Evolutionary conservation across 176 grass and related monocot species (phyloP).

Genomic region (Triticum dicoccoides): DNA sequence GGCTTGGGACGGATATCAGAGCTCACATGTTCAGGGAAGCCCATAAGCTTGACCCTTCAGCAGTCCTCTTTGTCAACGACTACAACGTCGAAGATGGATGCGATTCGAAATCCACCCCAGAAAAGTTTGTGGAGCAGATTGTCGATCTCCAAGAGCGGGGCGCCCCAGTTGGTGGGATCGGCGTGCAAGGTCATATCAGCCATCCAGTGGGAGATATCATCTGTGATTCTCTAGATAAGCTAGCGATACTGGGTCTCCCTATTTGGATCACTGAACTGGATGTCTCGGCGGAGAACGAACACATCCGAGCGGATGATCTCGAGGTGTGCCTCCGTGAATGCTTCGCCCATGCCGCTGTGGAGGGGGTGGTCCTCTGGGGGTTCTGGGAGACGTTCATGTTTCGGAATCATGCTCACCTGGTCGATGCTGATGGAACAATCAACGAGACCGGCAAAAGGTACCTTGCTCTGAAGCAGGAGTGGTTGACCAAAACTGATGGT

Average conservation of each 20-base stretch:
- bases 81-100: conserved; percentile 97
- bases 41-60: conserved; percentile 80
- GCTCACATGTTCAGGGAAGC: conserved; percentile 94
- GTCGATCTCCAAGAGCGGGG: conserved; percentile 81
- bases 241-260: conserved; percentile 75
- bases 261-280: conserved; percentile 96
- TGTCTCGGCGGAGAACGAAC: conserved; percentile 73
- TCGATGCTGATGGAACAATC: conserved; percentile 70
- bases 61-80: conserved; percentile 91
- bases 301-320: conserved; percentile 86
- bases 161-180: conserved; percentile 86
- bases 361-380: conserved; percentile 83
- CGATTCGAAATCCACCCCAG: conserved; percentile 80
- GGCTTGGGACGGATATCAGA: conserved; percentile 83
- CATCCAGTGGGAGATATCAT: conserved; percentile 95
- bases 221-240: conserved; percentile 82
- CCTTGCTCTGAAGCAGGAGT: conserved; percentile 87
- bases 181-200: conserved; percentile 85
- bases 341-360: conserved; percentile 76
- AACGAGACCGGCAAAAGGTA: conserved; percentile 89
- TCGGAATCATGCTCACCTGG: conserved; percentile 70
- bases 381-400: conserved; percentile 97
- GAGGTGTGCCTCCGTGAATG: conserved; percentile 85
- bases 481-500: conserved; percentile 56
- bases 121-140: conserved; percentile 78